These are phyloP conservation scores for Triadica sebifera DNA, from an alignment of 345 rosid genomes.

Conservation along the genomic window DNA sequence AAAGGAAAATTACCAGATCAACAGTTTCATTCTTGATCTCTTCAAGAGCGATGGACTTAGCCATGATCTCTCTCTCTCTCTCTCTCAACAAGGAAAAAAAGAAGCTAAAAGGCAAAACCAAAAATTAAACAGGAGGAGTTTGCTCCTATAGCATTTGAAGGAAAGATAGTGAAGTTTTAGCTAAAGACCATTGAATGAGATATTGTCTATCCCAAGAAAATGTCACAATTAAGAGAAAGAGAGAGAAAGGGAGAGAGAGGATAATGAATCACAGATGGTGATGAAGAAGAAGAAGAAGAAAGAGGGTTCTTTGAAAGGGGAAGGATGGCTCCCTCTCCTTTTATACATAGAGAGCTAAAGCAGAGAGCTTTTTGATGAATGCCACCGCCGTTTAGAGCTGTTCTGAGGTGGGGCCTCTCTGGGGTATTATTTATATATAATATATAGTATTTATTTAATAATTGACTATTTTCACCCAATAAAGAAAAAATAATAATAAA, in stretches of 20 bases:
- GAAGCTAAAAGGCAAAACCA: too few species aligned
- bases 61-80: not conserved
- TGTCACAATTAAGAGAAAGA: not conserved
- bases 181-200: slow-evolving; percentile 24
- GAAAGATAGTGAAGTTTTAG: not conserved
- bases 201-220: slow-evolving; percentile 25
- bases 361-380: too few species aligned
- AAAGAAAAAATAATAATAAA: not conserved
- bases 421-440: not conserved
- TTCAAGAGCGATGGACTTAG: slow-evolving; percentile 20
- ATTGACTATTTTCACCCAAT: too few species aligned
- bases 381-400: not conserved
- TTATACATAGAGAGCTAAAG: slow-evolving; percentile 2
- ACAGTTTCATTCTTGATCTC: slow-evolving; percentile 32
- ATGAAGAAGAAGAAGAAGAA: not conserved
- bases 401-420: not conserved
- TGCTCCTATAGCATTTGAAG: too few species aligned
- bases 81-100: not conserved
- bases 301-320: not conserved
- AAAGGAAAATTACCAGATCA: slow-evolving; percentile 19
- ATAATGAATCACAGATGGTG: not conserved
- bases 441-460: too few species aligned
- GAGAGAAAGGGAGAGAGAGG: too few species aligned
- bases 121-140: too few species aligned
- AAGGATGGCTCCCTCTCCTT: not conserved